These are phyloP conservation scores for Geosmithia flava DNA, from an alignment of 2,329 filamentous ascomycete genomes.

Conservation along the genomic window DNA sequence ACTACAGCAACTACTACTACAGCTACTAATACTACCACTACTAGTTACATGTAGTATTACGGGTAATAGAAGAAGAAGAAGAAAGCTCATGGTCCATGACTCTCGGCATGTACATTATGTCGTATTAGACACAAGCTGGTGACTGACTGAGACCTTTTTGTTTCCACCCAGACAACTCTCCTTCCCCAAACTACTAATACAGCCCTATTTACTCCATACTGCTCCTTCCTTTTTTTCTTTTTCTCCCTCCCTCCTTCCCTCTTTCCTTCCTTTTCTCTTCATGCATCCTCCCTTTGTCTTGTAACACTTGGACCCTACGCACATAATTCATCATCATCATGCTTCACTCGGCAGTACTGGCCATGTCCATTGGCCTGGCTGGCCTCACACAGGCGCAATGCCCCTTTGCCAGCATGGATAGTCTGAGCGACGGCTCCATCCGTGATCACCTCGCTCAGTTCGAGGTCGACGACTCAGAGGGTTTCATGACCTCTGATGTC, in stretches of 20 bases:
- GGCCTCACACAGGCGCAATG: slow-evolving; percentile 16
- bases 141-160: no score
- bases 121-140: no score
- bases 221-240: no score
- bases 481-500: slow-evolving; percentile 52
- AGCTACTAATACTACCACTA: no score
- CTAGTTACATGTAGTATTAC: no score
- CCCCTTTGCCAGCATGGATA: slow-evolving; percentile 17
- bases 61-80: no score
- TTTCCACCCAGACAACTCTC: no score
- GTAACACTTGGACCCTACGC: neutral
- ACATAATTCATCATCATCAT: neutral
- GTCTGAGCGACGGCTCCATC: slow-evolving; percentile 13
- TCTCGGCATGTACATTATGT: no score
- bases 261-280: neutral
- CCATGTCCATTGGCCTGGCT: slow-evolving; percentile 12
- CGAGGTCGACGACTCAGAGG: slow-evolving; percentile 38
- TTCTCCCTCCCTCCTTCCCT: neutral
- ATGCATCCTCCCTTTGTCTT: neutral
- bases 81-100: no score
- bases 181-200: no score
- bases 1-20: no score
- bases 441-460: slow-evolving; percentile 19
- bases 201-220: no score
- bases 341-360: slow-evolving; percentile 5